phyloP scores from a whole-genome alignment of 495 filamentous ascomycete species.

The Hypoxylon crocopeplum region DNA sequence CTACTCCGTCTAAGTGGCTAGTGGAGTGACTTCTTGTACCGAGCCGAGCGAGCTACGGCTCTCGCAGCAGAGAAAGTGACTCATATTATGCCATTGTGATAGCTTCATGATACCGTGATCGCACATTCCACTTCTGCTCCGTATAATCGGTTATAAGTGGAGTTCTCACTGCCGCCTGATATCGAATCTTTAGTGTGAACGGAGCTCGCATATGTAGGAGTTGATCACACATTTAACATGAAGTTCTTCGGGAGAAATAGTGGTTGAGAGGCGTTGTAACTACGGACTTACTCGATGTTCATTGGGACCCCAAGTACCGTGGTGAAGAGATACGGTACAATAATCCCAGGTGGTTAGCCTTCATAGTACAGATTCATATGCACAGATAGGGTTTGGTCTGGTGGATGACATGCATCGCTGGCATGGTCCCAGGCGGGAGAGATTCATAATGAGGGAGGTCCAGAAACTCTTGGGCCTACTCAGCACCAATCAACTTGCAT shows the following conservation, averaged over 20 bases:
- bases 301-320: not conserved
- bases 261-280: not conserved
- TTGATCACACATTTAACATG: conserved; percentile 3
- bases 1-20: conserved; percentile 8
- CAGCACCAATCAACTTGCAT: conserved; percentile 33
- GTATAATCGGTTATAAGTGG: not conserved
- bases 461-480: conserved; percentile 18
- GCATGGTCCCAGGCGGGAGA: conserved; percentile 15
- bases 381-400: conserved; percentile 22
- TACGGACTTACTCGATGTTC: not conserved
- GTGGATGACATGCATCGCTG: conserved; percentile 31
- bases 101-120: conserved; percentile 22
- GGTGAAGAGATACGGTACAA: conserved; percentile 9
- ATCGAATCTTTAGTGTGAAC: conserved; percentile 4
- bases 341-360: not conserved
- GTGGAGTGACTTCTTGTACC: conserved; percentile 7
- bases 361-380: conserved; percentile 11
- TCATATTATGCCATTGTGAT: conserved; percentile 23
- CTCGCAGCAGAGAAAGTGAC: conserved; percentile 19
- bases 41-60: conserved; percentile 19
- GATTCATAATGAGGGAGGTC: conserved; percentile 29
- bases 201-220: conserved; percentile 4
- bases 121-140: conserved; percentile 1
- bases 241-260: not conserved
- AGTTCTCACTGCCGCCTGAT: not conserved